Conservation (phyloP, 805 yeast species). For the Nakazawaea pomicola region DNA sequence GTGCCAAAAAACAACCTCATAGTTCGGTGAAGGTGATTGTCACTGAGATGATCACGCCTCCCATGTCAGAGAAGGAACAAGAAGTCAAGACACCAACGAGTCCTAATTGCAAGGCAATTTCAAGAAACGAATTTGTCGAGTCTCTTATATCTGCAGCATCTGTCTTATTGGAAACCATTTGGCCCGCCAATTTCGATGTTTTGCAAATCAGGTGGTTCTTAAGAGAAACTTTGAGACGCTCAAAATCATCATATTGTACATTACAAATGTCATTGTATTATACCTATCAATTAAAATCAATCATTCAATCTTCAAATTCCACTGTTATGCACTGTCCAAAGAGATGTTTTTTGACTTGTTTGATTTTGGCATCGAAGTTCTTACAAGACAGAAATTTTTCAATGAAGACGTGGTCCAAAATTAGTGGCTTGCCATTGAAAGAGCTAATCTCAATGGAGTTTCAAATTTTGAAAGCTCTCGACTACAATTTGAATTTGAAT, state of each 20-base stretch:
- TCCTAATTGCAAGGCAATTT: neutral
- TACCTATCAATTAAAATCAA: constrained; percentile 40
- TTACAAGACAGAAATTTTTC: constrained; percentile 69
- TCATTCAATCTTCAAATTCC: constrained; percentile 2
- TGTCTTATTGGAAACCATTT: constrained; percentile 5
- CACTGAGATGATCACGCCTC: constrained; percentile 11
- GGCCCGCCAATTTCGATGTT: constrained; percentile 10
- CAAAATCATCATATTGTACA: constrained; percentile 55
- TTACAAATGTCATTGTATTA: constrained; percentile 67
- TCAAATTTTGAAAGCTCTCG: constrained; percentile 44
- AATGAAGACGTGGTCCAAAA: constrained; percentile 66
- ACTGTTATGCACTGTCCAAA: constrained; percentile 44
- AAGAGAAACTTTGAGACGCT: constrained; percentile 27
- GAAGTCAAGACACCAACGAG: constrained; percentile 2
- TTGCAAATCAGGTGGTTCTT: constrained; percentile 33
- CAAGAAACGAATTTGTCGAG: constrained; percentile 13
- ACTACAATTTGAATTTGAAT: constrained; percentile 52
- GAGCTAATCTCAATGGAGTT: constrained; percentile 49
- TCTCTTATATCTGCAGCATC: constrained; percentile 13
- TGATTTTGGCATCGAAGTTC: constrained; percentile 71
- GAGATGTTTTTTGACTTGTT: constrained; percentile 59
- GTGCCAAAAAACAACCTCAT: neutral
- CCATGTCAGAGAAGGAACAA: constrained; percentile 6
- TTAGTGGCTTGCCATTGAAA: constrained; percentile 54
- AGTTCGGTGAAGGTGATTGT: neutral